phyloP scores from a whole-genome alignment of 192 early-diverging fungal species.

The Glomus cerebriforme region DNA sequence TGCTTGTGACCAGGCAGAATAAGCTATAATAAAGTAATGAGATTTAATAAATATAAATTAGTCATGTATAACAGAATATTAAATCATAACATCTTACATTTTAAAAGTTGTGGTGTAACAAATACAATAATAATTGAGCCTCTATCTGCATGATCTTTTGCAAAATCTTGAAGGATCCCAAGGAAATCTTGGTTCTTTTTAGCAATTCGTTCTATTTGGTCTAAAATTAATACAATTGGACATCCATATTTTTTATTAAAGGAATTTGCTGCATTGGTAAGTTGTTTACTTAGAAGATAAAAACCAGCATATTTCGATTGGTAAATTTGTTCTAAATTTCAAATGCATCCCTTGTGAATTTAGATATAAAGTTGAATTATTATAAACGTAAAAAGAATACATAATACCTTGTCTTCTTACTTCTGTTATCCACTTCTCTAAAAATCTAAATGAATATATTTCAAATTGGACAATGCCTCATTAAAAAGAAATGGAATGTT shows the following conservation, averaged over 20 bases:
- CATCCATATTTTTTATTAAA: conserved; percentile 12
- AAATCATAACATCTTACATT: too few species aligned
- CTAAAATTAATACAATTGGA: conserved; percentile 26
- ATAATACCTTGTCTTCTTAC: neutral
- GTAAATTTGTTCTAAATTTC: neutral
- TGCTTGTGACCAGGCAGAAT: conserved; percentile 31
- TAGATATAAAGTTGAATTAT: neutral
- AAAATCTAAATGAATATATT: conserved; percentile 17
- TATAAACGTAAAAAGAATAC: neutral
- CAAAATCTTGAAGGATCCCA: too few species aligned
- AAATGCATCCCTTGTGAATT: conserved; percentile 7
- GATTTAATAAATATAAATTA: conserved; percentile 25
- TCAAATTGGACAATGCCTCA: conserved; percentile 16
- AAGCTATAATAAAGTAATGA: conserved; percentile 20
- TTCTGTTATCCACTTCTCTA: conserved; percentile 22
- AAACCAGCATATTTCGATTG: conserved; percentile 11
- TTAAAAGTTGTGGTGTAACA: conserved; percentile 18
- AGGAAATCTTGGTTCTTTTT: conserved; percentile 2
- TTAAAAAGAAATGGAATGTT: conserved; percentile 22
- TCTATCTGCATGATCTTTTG: conserved; percentile 10
- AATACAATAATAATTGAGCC: conserved; percentile 21
- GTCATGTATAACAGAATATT: conserved; percentile 9
- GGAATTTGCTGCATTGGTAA: neutral
- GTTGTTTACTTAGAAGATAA: neutral
- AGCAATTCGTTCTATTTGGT: conserved; percentile 30